Evolutionary conservation across 441 rosid genomes (phyloP).

Genomic region (Geranium incanum): DNA sequence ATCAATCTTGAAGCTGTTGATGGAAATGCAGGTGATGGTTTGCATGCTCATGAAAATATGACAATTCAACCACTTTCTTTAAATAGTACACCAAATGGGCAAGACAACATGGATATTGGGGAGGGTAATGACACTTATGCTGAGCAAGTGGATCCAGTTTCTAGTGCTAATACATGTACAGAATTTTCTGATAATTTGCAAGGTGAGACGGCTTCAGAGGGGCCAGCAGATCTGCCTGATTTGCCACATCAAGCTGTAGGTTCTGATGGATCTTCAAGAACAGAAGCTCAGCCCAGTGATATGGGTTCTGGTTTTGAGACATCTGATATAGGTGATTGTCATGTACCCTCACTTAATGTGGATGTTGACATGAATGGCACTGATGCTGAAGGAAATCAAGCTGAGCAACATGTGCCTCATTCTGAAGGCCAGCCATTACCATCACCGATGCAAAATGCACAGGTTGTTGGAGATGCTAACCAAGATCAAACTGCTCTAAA

Average conservation of each 20-base stretch:
- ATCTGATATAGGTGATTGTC: conserved; percentile 32
- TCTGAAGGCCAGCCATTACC: conserved; percentile 44
- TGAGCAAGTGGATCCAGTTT: conserved; percentile 37
- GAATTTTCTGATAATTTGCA: conserved; percentile 33
- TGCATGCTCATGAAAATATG: conserved; percentile 39
- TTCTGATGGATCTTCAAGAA: conserved; percentile 28
- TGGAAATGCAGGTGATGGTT: conserved; percentile 30
- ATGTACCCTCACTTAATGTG: conserved; percentile 30
- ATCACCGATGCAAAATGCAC: conserved; percentile 37
- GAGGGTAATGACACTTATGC: conserved; percentile 43
- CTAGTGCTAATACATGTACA: conserved; percentile 41
- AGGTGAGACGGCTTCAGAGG: conserved; percentile 28
- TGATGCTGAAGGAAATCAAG: conserved; percentile 55
- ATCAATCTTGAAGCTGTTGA: conserved; percentile 23
- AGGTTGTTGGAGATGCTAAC: conserved; percentile 43
- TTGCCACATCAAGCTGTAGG: conserved; percentile 27
- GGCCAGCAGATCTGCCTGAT: conserved; percentile 35
- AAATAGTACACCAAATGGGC: conserved; percentile 46
- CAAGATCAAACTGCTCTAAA: conserved; percentile 39
- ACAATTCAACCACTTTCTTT: conserved; percentile 47
- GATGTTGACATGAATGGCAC: conserved; percentile 79
- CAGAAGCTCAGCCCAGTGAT: conserved; percentile 26
- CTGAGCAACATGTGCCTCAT: conserved; percentile 37
- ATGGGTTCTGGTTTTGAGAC: conserved; percentile 33
- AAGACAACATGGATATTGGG: conserved; percentile 59